These are phyloP conservation scores for Mycosarcoma mackinlayi DNA, from an alignment of 1,284 basidiomycete species.

Conservation along the genomic window DNA sequence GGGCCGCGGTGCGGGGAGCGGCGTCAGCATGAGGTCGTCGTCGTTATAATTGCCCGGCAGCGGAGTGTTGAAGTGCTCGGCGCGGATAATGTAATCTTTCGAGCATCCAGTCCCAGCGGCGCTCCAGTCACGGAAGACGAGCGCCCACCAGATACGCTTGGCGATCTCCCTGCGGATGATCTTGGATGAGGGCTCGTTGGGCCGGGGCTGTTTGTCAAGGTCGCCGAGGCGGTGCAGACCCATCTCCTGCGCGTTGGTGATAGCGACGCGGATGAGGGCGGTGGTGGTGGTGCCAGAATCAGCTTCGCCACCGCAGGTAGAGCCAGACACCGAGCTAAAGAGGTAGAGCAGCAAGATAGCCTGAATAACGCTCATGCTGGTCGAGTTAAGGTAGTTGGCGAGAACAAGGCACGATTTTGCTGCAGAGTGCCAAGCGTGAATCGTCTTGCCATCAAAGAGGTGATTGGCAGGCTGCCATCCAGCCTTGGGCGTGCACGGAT, in stretches of 20 bases:
- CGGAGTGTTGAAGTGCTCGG: slow-evolving; percentile 64
- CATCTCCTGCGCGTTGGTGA: slow-evolving; percentile 64
- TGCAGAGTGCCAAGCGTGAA: slow-evolving; percentile 60
- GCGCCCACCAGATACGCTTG: slow-evolving; percentile 64
- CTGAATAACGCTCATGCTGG: slow-evolving; percentile 59
- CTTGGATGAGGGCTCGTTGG: slow-evolving; percentile 48
- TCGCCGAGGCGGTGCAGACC: slow-evolving; percentile 63
- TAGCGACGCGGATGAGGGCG: slow-evolving; percentile 55
- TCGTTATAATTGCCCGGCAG: slow-evolving; percentile 65
- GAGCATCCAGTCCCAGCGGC: slow-evolving; percentile 35
- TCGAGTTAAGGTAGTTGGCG: slow-evolving; percentile 54
- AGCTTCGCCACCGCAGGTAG: slow-evolving; percentile 27
- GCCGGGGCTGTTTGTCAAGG: slow-evolving; percentile 48
- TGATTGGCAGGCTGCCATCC: slow-evolving; percentile 45
- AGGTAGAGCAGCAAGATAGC: slow-evolving; percentile 54
- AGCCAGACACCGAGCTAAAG: slow-evolving; percentile 36
- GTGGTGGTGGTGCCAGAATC: slow-evolving; percentile 35
- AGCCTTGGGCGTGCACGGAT: slow-evolving; percentile 52
- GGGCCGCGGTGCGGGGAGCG: slow-evolving; percentile 50
- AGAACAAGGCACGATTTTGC: slow-evolving; percentile 59
- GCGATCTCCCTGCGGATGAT: slow-evolving; percentile 60
- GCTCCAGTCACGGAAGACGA: slow-evolving; percentile 61
- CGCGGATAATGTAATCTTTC: slow-evolving; percentile 54
- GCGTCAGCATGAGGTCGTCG: slow-evolving; percentile 52
- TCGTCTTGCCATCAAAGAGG: slow-evolving; percentile 60